Evolutionary conservation across 768 basidiomycete genomes (phyloP), one percentile per base, ranked within the genome.

Genomic region (Hydnum rufescens): DNA sequence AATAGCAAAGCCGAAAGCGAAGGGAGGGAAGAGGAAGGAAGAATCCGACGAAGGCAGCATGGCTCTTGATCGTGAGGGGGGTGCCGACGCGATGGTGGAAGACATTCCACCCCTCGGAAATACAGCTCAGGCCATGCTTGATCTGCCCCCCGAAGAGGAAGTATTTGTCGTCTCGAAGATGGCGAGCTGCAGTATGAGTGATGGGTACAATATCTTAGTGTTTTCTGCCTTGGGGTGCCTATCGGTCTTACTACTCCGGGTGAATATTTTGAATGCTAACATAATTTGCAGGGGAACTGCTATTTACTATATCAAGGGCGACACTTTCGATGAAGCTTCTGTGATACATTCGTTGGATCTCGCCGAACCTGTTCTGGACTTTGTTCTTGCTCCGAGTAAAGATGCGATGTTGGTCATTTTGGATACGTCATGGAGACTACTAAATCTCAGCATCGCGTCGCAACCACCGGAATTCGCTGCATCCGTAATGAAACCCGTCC

Each of bases 141-240:
- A 29, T 55, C 49, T 51, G 6, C 42, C 57, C n/a, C 42, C 44
- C 16, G 26, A 26, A 32, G 56, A 56, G 22, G 55, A 53, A 18
- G 54, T 80, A 0, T 67, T 86, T 26, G 80, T 75, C 18, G 65
- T 86, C 5, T 69, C 66, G 31, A 73, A 68, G 55, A 76, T 88
- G 46, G 66, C 63, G 26, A 74, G 76, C 3, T 58, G 74, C 4
- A 54, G 67, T 4, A 63, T 67, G 2, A 64, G 63, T 4, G 62
- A 59, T 3, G 64, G 65, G 8, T 63, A 61, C 3, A 64, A 70
- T 55, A 57, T 85, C 13, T 55, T 86, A n/a, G n/a, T n/a, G 3
- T 88, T 87, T 61, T 79, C 69, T 54, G 81, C 71, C 3, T 70
- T 83, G 51, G 85, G 86, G 86, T 88, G 58, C 44, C 78, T 65